Base-by-base conservation (phyloP, 306 rosid species). In the Dryas octopetala region DNA sequence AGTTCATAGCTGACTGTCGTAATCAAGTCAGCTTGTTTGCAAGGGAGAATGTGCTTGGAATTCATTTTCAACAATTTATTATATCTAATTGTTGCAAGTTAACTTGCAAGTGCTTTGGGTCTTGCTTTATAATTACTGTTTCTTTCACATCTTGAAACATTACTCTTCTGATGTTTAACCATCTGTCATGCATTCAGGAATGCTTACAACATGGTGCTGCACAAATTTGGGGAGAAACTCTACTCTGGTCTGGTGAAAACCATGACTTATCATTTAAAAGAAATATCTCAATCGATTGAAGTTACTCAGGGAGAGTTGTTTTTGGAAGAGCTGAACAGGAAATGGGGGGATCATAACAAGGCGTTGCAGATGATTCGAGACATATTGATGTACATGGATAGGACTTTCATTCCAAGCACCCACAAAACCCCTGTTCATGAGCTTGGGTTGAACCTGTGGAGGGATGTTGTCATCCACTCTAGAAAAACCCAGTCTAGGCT, bases 201-300 rank as follows among this genome's bases (percentile, higher is more conserved):
- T 68, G 97, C 98, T 10, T 91, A 94, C 86, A 91, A 91, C 66
- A 94, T 94, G 98, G 97, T 94, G 81, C 91, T 94, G 84, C 97
- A 94, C 90, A 94, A 94, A 79, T 94, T 89, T 81, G 98, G 98
- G 57, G 98, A 94, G 79, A 94, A 86, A 86, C 89, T 91, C 12
- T 91, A 94, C 81, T 80, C 89, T n/a, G 98, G 94, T 76, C 83
- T 93, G 70, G 91, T 91, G 65, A 74, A 76, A 14, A 93, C 98
- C 64, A 88, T 92, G 96, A 86, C 91, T 80, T 70, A 71, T 66
- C 95, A 90, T 82, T 91, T 87, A 60, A 83, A 74, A 81, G 96
- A 86, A 71, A 93, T 93, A 80, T 89, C 98, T 10, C 82, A 74
- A 76, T 86, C 83, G 38, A 69, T 93, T 87, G 96, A 90, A 82